Evolutionary conservation across 2,329 filamentous ascomycete genomes (phyloP), one percentile per base, ranked within the genome.

Genomic region (Claviceps fusiformis): DNA sequence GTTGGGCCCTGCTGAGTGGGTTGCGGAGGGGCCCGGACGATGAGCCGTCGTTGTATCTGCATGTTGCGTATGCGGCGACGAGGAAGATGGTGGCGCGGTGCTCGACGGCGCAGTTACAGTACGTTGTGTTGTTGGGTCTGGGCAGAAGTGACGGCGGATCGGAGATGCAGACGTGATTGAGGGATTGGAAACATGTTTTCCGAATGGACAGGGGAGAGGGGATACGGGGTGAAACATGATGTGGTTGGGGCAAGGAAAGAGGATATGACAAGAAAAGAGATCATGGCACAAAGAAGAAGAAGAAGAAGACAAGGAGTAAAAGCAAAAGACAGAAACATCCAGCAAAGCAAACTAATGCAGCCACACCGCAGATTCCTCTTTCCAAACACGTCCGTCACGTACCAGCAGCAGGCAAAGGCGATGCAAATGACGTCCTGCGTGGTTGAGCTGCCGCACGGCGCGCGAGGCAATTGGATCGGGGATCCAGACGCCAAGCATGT

Each of bases 401-500:
- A 62, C 47, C 52, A 53, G 19, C 50, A 31, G 41, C 59, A 60
- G 35, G 56, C 56, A 3, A 51, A 53, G 8, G 46, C 57, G 2
- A 47, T 37, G 7, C 47, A 52, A 1, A 24, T 59, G 5, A n/a
- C 53, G 39, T 54, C 53, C 5, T 52, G 56, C 10, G 57, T 56
- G 7, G 49, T 62, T 5, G 58, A 59, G 24, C 50, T 61, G 8
- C 43, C 27, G 8, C 55, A 61, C 53, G 59, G 59, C 11, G 59
- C 54, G 1, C 54, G 59, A 49, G 60, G 58, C 35, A 59, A 61
- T 37, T 62, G 60, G 60, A 59, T 62, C 1, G 60, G 60, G 7
- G 52, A 61, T 47, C 55, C 57, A 33, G 48, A 58, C 39, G 59
- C 60, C 2, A 45, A 55, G 17, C 52, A 57, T 15, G 60, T 62